Evolutionary conservation across 1,139 yeast genomes (phyloP), one percentile per base, ranked within the genome.

Genomic region (Wickerhamiella pararugosa): DNA sequence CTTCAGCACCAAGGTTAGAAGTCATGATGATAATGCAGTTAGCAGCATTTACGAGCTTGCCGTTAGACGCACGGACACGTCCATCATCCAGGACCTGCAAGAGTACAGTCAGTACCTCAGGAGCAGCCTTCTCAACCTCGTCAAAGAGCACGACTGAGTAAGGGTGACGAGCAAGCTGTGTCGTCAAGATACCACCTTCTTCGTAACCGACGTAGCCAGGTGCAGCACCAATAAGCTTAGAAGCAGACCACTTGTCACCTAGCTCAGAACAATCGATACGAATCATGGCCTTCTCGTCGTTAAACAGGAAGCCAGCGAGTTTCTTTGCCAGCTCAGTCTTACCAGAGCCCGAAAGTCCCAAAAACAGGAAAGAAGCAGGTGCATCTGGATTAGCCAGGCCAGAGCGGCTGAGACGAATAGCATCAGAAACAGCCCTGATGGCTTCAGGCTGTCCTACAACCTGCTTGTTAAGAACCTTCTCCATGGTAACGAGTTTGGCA

Each of bases 121-220:
- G 98, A 2, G 95, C 94, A n/a, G 98, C 99, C 64, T 90, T 90
- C 59, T 90, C 98, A 45, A 90, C 94, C 64, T 90, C 98, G 65
- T 90, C 98, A 57, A 90, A 90, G 50, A 90, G 69, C 29, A 90
- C 73, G 27, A 92, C 98, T 5, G 97, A 82, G 66, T 90, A 92
- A 43, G 99, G 98, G 49, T 81, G 78, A 59, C 96, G 75, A 47
- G 84, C 71, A 48, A 90, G 70, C 47, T 92, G 94, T 56, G 90
- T 94, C 2, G 98, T 90, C 52, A 90, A 71, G 53, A 87, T 75
- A 53, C 98, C 98, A 60, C 98, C 97, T 61, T 90, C 96, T 61
- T 87, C 97, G 59, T 83, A 90, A 35, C 99, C 99, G 54, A 90
- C 83, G 58, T 90, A 92, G 55, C 99, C 98, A 1, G 98, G 96